Evolutionary conservation across 495 filamentous ascomycete genomes (phyloP), one percentile per base, ranked within the genome.

Genomic region (Aspergillus avenaceus): DNA sequence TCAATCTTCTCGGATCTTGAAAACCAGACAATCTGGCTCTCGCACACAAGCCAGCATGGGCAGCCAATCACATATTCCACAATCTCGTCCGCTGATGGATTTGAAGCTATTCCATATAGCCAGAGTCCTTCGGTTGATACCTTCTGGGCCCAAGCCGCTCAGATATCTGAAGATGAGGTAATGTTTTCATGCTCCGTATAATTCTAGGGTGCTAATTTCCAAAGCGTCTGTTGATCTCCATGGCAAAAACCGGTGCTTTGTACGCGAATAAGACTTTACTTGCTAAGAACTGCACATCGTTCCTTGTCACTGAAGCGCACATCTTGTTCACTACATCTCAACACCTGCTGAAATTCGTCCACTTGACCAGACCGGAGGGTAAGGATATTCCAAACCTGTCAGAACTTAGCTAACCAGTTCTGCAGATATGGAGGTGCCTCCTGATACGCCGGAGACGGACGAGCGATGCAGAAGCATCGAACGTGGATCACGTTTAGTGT

Each of bases 391-490:
- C 6, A 22, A 11, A 50, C 28, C 31, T 12, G 11, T 34, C n/a
- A 11, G 18, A 12, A 19, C 4, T n/a, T 8, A 47, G 37, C 55
- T 62, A 49, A 62, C 45, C 23, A n/a, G 8, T 41, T 31, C 27
- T 56, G 37, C 32, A 85, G 88, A 84, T 6, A 80, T 96, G 49
- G 84, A 91, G 47, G 77, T 96, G 3, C 93, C 95, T 2, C 74
- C 73, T 37, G 95, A 98, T 63, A 90, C 92, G 8, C 90, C 91
- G 6, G 91, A 95, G 59, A 85, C 76, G 23, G 93, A 98, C 59
- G 93, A 97, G 62, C 76, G 93, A 60, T 97, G 95, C 66, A 79
- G 93, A 49, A 96, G 81, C 58, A 86, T 98, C 37, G 93, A 98
- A 61, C 83, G 93, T 57, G 93, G 95, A 32, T 88, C 86, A 6